Base-by-base conservation (phyloP, 1,139 yeast genomes). In the Candida gigantensis region DNA sequence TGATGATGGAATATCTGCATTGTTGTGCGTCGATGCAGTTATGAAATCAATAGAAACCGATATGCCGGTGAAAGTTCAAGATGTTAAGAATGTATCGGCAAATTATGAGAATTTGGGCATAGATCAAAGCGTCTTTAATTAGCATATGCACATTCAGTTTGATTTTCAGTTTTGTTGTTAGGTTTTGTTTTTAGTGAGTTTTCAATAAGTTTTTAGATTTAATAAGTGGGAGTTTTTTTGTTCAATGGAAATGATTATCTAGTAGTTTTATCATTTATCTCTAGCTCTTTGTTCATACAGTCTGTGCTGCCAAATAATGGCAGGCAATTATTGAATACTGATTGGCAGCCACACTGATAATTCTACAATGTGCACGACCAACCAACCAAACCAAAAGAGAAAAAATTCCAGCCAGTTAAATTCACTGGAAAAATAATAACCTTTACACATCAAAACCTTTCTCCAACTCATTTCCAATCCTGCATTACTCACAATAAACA, bases 1-100 rank as follows among this genome's bases (percentile, higher is more conserved):
- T 6, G 67, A 61, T 25, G 74, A 68, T 46, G 73, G 71, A 0
- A 63, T 68, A 13, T 54, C 62, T 3, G 70, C 72, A 4, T 50
- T 62, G 15, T 47, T 59, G 26, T 52, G 55, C 27, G 58, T 67
- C 16, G 62, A 68, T 34, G 69, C 73, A 1, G 72, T 68, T 7
- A 41, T 58, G 36, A 56, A 53, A 30, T 62, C 72, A 3, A 65
- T 68, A 23, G 58, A 58, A 14, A 51, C 68, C 2, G 72, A 66
- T 3, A 33, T 55, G 35, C 73, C 72, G 2, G 68, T 65, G 37
- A 36, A 40, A 10, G 65, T 68, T 4, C 55, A 52, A 18, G 55
- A 51, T 24, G 45, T 57, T 16, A 53, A 56, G 6, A 48, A 46
- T n/a, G 50, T 66, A 9, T 45, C 46, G 20, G 60, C 66, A 2